Conservation (phyloP, 2,329 filamentous ascomycete species). For the Juglanconis juglandina region DNA sequence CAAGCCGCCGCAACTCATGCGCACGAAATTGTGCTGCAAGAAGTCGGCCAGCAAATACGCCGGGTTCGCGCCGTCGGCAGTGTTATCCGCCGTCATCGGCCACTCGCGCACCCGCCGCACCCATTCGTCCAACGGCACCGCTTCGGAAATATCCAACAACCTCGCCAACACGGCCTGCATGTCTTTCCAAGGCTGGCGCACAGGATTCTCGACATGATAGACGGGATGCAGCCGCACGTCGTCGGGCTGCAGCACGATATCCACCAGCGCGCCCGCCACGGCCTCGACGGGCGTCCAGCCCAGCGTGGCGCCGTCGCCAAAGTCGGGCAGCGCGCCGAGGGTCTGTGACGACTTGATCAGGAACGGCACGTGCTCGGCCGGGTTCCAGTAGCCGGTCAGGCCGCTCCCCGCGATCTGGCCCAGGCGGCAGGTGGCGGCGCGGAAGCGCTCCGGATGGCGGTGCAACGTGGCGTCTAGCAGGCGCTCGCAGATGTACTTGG, state of each 20-base stretch:
- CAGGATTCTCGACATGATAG: slow-evolving; percentile 7
- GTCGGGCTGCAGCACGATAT: slow-evolving; percentile 20
- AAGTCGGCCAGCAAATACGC: slow-evolving; percentile 26
- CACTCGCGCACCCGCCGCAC: slow-evolving; percentile 24
- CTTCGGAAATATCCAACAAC: slow-evolving; percentile 22
- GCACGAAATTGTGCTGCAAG: slow-evolving; percentile 26
- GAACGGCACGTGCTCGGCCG: slow-evolving; percentile 46
- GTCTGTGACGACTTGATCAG: slow-evolving; percentile 48
- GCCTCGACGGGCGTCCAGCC: slow-evolving; percentile 46
- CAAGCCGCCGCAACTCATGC: slow-evolving; percentile 30
- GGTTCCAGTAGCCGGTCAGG: slow-evolving; percentile 52
- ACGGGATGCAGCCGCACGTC: slow-evolving; percentile 15
- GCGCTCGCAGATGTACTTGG: slow-evolving; percentile 47
- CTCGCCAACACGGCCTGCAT: slow-evolving; percentile 9
- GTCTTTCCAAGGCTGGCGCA: background rate
- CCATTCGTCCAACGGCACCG: slow-evolving; percentile 29
- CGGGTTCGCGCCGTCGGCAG: slow-evolving; percentile 24
- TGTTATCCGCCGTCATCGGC: slow-evolving; percentile 6
- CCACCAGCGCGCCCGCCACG: slow-evolving; percentile 25
- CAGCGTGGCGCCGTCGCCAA: slow-evolving; percentile 31
- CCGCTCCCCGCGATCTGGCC: slow-evolving; percentile 52
- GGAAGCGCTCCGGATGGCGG: slow-evolving; percentile 37
- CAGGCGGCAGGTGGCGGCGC: slow-evolving; percentile 39
- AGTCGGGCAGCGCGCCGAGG: slow-evolving; percentile 36
- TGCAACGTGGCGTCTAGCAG: slow-evolving; percentile 48